phyloP scores from a whole-genome alignment of 495 filamentous ascomycete genomes.

The Articulospora tetracladia region DNA sequence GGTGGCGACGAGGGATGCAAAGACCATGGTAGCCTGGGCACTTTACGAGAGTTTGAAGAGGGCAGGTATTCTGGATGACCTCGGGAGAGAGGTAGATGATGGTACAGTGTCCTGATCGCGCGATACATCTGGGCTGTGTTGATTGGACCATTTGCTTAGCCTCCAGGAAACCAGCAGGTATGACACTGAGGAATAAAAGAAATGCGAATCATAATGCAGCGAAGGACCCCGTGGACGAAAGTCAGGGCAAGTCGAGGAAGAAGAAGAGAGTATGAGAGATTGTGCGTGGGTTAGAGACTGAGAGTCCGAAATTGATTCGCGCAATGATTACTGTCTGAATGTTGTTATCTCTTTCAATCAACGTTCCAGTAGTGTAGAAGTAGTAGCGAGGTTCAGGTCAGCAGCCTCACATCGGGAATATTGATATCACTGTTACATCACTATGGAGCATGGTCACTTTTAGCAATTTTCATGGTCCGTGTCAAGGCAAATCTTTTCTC shows the following conservation, averaged over 20 bases:
- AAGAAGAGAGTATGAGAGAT: not conserved
- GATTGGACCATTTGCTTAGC: not conserved
- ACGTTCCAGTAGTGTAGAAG: too few relatives aligned
- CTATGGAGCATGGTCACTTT: too few relatives aligned
- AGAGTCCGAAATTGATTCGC: too few relatives aligned
- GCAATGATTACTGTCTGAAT: too few relatives aligned
- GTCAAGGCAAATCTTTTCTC: too few relatives aligned
- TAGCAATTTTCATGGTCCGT: too few relatives aligned
- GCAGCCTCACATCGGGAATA: too few relatives aligned
- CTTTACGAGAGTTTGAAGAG: slow-evolving; percentile 68
- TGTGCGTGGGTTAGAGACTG: too few relatives aligned
- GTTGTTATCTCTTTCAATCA: too few relatives aligned
- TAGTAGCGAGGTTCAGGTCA: too few relatives aligned
- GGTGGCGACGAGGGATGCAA: slow-evolving; percentile 70
- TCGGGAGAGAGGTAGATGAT: not conserved
- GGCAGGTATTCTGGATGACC: slow-evolving; percentile 4
- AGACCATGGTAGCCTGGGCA: slow-evolving; percentile 71
- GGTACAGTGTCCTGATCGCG: not conserved
- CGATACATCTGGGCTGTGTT: not conserved
- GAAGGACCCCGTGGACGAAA: not conserved
- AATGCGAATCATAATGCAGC: not conserved
- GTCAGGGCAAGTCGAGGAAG: not conserved
- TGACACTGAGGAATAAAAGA: not conserved
- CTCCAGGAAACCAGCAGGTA: not conserved
- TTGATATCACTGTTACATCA: too few relatives aligned